These are phyloP conservation scores for Naematelia aurantialba DNA, from an alignment of 768 basidiomycete genomes.

Conservation along the genomic window DNA sequence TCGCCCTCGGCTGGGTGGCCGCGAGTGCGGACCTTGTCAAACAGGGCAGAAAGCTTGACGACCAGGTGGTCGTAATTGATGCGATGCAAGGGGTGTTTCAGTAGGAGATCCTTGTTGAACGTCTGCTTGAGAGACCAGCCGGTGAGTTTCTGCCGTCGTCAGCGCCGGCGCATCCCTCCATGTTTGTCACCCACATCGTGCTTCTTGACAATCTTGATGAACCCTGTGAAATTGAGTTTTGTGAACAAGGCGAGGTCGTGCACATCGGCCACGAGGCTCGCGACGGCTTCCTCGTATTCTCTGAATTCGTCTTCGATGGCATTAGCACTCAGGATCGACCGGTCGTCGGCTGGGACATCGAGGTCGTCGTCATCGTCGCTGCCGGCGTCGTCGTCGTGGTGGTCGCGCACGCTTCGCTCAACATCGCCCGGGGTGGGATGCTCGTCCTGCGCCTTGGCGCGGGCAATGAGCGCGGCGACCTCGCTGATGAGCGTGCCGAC, in stretches of 20 bases:
- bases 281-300: constrained; percentile 86
- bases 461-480: constrained; percentile 64
- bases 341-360: constrained; percentile 54
- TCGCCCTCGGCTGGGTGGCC: constrained; percentile 94
- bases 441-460: constrained; percentile 29
- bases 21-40: constrained; percentile 89
- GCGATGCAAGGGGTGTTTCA: constrained; percentile 92
- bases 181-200: constrained; percentile 52
- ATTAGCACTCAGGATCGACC: constrained; percentile 63
- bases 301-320: constrained; percentile 77
- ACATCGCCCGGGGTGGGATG: constrained; percentile 51
- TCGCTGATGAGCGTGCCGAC: constrained; percentile 78
- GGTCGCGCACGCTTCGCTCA: constrained; percentile 23
- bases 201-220: constrained; percentile 92
- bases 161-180: neutral
- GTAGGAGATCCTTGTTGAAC: constrained; percentile 87
- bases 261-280: constrained; percentile 76
- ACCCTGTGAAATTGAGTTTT: constrained; percentile 96
- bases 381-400: constrained; percentile 44
- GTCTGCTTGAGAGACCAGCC: constrained; percentile 71
- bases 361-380: constrained; percentile 51
- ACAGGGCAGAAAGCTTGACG: constrained; percentile 89
- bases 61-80: constrained; percentile 72
- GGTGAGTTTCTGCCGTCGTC: constrained; percentile 80
- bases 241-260: constrained; percentile 76